A percentile compares a stretch with the other conserved stretches of the same genome.
These are phyloP conservation scores for Collybia sp. DNA, from an alignment of 768 basidiomycete species.

Conservation along the genomic window DNA sequence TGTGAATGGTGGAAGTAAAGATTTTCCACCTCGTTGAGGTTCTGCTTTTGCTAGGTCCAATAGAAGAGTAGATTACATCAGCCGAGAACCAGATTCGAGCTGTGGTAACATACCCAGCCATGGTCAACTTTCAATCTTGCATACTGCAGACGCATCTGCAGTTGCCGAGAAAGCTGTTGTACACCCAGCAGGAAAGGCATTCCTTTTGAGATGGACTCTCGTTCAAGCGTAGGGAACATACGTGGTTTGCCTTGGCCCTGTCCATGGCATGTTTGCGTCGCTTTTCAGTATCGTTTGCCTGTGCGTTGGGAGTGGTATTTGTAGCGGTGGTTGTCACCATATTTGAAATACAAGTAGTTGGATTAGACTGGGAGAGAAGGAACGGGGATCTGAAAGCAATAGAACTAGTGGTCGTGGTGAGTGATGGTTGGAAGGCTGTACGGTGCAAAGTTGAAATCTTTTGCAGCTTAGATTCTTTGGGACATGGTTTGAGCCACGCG, in stretches of 20 bases:
- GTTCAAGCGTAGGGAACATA: constrained; percentile 22
- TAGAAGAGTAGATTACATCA: background rate
- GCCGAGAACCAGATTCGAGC: background rate
- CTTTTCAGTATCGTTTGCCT: constrained; percentile 32
- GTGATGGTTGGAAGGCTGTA: no score
- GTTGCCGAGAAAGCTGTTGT: constrained; percentile 59
- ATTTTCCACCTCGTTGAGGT: constrained; percentile 77
- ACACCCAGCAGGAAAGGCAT: background rate
- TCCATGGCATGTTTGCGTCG: constrained; percentile 49
- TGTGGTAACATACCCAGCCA: constrained; percentile 58
- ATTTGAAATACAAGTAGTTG: no score
- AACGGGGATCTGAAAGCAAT: no score
- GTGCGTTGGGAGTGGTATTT: constrained; percentile 2
- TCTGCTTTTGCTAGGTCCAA: constrained; percentile 62
- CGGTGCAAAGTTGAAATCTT: no score
- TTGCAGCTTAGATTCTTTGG: no score
- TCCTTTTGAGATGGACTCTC: background rate
- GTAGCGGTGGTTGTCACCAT: background rate
- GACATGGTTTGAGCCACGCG: no score
- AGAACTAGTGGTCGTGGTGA: no score
- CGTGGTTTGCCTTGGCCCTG: constrained; percentile 53
- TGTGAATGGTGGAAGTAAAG: constrained; percentile 76
- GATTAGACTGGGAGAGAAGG: no score
- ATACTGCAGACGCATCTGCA: constrained; percentile 72
- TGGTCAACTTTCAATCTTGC: constrained; percentile 76